Evolutionary conservation across 1,284 basidiomycete species (phyloP).

Genomic region (Tilletia horrida): DNA sequence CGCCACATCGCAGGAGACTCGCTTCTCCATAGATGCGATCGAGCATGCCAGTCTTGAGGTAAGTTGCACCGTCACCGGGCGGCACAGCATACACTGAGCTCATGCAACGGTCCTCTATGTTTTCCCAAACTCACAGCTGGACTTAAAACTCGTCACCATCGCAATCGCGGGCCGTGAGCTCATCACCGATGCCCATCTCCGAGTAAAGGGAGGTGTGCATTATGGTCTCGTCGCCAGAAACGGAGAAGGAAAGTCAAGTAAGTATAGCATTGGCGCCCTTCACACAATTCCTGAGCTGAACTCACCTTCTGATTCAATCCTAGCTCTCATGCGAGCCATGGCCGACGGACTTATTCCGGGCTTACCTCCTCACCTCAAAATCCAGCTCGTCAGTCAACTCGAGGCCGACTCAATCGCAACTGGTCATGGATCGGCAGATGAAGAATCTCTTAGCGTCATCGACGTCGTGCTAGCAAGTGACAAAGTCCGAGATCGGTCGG

Average conservation of each 20-base stretch:
- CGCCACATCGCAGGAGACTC: conserved; percentile 56
- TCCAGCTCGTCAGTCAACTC: conserved; percentile 62
- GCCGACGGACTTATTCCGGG: conserved; percentile 61
- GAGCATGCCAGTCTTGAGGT: conserved; percentile 55
- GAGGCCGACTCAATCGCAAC: conserved; percentile 52
- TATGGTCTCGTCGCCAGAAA: conserved; percentile 64
- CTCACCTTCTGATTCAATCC: background rate
- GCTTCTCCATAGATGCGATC: conserved; percentile 60
- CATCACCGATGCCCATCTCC: conserved; percentile 61
- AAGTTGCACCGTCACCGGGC: background rate
- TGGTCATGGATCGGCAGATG: conserved; percentile 29
- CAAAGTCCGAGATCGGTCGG: conserved; percentile 38
- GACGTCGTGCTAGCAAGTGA: conserved; percentile 57
- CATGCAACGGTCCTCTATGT: too few species aligned
- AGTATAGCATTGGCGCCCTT: background rate
- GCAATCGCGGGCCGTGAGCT: conserved; percentile 61
- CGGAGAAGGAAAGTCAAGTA: conserved; percentile 61
- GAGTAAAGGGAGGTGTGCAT: conserved; percentile 61
- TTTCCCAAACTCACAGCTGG: conserved; percentile 53
- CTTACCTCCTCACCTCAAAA: conserved; percentile 60
- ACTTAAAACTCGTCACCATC: conserved; percentile 60
- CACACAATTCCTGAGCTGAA: background rate
- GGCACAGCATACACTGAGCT: too few species aligned
- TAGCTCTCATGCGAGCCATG: conserved; percentile 58
- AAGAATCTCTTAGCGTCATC: conserved; percentile 35